These are phyloP conservation scores for Pseudocercospora pini-densiflorae DNA, from an alignment of 2,329 filamentous ascomycete genomes.

Conservation along the genomic window DNA sequence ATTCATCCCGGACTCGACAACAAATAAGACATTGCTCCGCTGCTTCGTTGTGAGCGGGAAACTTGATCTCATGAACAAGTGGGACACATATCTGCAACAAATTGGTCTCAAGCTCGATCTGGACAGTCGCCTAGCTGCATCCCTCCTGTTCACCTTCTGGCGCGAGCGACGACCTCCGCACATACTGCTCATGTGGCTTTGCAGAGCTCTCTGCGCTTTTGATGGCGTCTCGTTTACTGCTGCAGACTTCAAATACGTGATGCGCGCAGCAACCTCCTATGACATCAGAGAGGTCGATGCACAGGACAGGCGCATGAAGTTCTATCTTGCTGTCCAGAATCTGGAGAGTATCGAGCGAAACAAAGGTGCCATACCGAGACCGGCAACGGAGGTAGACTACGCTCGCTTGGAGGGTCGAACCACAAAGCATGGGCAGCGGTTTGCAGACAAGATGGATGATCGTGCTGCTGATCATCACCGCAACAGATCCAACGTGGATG, in stretches of 20 bases:
- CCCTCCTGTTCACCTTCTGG: conserved; percentile 35
- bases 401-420: neutral
- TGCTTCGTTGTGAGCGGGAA: conserved; percentile 27
- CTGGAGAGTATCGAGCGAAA: neutral
- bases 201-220: conserved; percentile 25
- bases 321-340: neutral
- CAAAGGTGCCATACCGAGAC: neutral
- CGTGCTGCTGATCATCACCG: neutral
- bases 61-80: conserved; percentile 30
- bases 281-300: conserved; percentile 33
- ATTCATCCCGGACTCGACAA: conserved; percentile 31
- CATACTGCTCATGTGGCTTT: conserved; percentile 33
- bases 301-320: neutral
- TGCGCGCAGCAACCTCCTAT: conserved; percentile 33
- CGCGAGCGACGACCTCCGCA: conserved; percentile 34
- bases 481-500: neutral
- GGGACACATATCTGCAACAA: conserved; percentile 29
- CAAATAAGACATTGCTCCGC: conserved; percentile 32
- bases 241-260: conserved; percentile 23
- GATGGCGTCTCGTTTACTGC: conserved; percentile 27
- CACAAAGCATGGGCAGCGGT: neutral
- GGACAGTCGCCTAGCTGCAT: conserved; percentile 23
- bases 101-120: conserved; percentile 27
- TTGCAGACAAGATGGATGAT: neutral
- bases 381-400: neutral